Percentiles rank a stretch among this genome's conserved stretches.
Conservation (phyloP, 2,329 filamentous ascomycete species). For the Aspergillus quadricinctus region DNA sequence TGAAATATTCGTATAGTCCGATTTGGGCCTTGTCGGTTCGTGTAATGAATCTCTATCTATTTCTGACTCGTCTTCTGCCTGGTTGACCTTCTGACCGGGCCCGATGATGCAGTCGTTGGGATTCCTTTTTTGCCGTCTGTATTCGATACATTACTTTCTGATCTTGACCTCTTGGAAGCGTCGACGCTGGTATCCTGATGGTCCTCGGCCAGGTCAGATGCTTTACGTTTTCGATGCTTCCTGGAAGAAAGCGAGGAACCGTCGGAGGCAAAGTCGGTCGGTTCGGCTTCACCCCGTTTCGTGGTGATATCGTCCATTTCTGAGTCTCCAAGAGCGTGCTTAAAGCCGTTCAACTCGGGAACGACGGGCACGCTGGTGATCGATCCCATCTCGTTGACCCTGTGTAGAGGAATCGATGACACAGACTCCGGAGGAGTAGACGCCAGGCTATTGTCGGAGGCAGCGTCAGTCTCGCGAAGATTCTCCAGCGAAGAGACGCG, state of each 20-base stretch:
- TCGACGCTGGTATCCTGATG: not conserved
- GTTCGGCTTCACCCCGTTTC: not conserved
- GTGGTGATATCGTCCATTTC: not conserved
- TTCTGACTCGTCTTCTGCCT: constrained; percentile 24
- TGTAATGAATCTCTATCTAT: not conserved
- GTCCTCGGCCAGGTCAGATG: constrained; percentile 6
- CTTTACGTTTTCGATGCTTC: constrained; percentile 21
- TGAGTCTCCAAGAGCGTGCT: not conserved
- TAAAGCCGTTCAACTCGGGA: not conserved
- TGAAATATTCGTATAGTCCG: not conserved
- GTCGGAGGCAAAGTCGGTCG: not conserved
- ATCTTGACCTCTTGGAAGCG: constrained; percentile 8
- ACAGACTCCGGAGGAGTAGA: constrained; percentile 16
- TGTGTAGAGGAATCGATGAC: constrained; percentile 7
- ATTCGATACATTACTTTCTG: constrained; percentile 22
- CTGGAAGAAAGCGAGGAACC: constrained; percentile 1
- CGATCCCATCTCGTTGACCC: not conserved
- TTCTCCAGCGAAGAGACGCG: constrained; percentile 13
- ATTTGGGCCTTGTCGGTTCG: not conserved
- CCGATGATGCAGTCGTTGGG: constrained; percentile 13
- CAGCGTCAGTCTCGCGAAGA: constrained; percentile 10
- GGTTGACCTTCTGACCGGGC: constrained; percentile 24
- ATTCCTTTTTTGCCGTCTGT: constrained; percentile 12
- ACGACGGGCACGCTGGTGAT: not conserved
- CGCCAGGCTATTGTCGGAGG: constrained; percentile 16